Evolutionary conservation across 1,139 yeast genomes (phyloP), one percentile per base, ranked within the genome.

Genomic region (Arxiozyma heterogenica): DNA sequence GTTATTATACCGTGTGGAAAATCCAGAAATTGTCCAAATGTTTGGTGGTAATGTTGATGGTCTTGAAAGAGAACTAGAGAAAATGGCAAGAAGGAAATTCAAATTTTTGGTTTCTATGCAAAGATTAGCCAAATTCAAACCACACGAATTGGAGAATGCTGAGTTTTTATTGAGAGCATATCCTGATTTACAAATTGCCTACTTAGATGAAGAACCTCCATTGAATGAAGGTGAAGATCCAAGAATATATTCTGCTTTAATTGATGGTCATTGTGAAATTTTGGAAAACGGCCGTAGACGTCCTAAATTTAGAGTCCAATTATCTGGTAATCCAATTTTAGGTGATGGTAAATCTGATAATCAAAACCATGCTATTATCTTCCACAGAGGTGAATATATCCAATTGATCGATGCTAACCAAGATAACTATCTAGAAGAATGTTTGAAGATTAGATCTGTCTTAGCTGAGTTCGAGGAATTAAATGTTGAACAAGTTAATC

Each of bases 301-400:
- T 75, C 98, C 98, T 62, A 91, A 91, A 74, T 93, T 90, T 75
- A 86, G 98, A 81, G 84, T 93, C 63, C 98, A 91, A 79, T 80
- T 93, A 65, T 90, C 98, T 64, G 98, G 98, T 79, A 93, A 93
- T 74, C 98, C 98, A 70, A 93, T 93, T 73, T 80, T 93, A 70
- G 98, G 98, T 81, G 98, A 93, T 73, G 98, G 98, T 84, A 93
- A 93, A 75, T 88, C 98, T 68, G 98, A 93, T 81, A 93, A 93
- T 75, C 98, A 93, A 76, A 93, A 93, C 75, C 98, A 91, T 75
- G 90, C 98, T 60, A 75, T 93, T 65, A 89, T 93, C 70, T 93
- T 93, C 82, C 88, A 91, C 78, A 88, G 98, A 77, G 98, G 98
- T 82, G 98, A 93, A 77, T 93, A 93, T 75, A 83, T 93, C 64